Evolutionary conservation across 257 asterid species (phyloP).

Genomic region (Buddleja alternifolia): DNA sequence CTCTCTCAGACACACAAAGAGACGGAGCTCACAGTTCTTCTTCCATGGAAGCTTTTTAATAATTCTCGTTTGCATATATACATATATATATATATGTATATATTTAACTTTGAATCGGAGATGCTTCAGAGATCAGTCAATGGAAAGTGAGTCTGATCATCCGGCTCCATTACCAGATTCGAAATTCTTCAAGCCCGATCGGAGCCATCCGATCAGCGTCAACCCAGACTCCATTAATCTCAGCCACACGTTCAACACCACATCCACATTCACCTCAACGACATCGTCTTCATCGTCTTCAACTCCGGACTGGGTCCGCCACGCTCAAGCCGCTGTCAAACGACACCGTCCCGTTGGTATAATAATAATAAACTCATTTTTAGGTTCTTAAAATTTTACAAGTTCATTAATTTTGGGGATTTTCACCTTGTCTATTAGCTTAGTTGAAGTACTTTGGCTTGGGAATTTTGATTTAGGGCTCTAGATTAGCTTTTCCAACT

Average conservation of each 20-base stretch:
- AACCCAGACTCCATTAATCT: conserved; percentile 53
- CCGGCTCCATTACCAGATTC: conserved; percentile 53
- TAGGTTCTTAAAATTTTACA: no score
- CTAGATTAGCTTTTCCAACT: background rate
- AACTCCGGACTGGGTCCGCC: conserved; percentile 70
- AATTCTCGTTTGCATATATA: background rate
- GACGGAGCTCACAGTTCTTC: conserved; percentile 22
- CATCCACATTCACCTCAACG: conserved; percentile 51
- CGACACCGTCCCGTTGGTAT: conserved; percentile 83
- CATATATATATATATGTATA: no score
- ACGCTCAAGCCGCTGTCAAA: conserved; percentile 76
- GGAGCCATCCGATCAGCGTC: conserved; percentile 57
- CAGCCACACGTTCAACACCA: conserved; percentile 53
- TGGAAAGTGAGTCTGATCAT: conserved; percentile 89
- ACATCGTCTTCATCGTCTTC: conserved; percentile 68
- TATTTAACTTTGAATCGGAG: conserved; percentile 18
- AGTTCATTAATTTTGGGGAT: no score
- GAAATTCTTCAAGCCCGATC: conserved; percentile 48
- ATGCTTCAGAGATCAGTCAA: conserved; percentile 54
- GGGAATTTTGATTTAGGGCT: conserved; percentile 7
- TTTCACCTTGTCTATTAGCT: background rate
- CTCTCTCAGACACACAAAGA: conserved; percentile 24
- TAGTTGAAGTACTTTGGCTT: conserved; percentile 10
- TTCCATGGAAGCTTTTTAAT: conserved; percentile 34
- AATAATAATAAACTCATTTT: no score